These are phyloP conservation scores for Dendrobium chrysotoxum DNA, from an alignment of 106 monocot species.

Conservation along the genomic window DNA sequence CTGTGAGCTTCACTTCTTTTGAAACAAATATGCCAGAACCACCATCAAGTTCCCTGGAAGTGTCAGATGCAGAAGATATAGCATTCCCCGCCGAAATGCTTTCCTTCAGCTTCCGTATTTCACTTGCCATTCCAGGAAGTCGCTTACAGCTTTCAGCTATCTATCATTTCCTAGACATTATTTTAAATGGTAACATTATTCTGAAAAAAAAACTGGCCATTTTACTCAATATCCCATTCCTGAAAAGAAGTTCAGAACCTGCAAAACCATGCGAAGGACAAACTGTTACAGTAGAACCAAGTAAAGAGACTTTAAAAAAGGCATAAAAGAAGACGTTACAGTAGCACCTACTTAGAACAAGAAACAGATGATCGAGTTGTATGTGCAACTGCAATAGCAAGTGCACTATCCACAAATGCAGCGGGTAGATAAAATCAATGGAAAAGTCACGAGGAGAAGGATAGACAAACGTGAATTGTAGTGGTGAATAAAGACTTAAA, in stretches of 20 bases:
- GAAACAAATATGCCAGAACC: neutral
- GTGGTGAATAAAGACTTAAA: no score
- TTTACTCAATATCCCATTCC: neutral
- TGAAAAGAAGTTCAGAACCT: slow-evolving; percentile 4
- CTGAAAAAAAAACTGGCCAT: neutral
- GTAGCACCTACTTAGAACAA: no score
- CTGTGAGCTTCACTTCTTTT: neutral
- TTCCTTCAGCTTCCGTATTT: slow-evolving; percentile 4
- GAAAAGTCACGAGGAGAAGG: no score
- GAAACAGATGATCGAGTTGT: no score
- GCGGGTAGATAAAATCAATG: no score
- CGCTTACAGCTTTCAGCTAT: neutral
- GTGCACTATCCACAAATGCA: no score
- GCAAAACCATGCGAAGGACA: neutral
- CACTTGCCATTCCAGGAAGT: neutral
- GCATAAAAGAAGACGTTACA: no score
- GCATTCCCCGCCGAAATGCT: slow-evolving; percentile 14
- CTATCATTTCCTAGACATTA: neutral
- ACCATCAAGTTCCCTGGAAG: slow-evolving; percentile 1
- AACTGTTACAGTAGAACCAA: no score
- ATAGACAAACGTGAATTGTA: no score
- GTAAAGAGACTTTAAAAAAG: no score
- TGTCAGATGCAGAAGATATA: slow-evolving; percentile 4
- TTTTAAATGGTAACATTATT: neutral
- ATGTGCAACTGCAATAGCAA: no score